Evolutionary conservation across 108 stramenopile genomes (phyloP).

Genomic region (Aurantiochytrium sp.): DNA sequence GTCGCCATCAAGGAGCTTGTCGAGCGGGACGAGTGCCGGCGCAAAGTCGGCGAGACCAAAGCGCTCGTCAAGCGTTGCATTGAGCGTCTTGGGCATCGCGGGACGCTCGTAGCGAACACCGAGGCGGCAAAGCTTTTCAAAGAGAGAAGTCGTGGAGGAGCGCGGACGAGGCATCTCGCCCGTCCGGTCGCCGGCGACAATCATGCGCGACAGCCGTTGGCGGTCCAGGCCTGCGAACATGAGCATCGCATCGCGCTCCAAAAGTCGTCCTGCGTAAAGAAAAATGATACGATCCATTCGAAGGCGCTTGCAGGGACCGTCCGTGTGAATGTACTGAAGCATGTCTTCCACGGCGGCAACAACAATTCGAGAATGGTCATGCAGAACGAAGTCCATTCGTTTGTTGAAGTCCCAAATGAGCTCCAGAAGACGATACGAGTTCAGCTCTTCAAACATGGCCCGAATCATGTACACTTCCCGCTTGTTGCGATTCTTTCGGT

Average conservation of each 20-base stretch:
- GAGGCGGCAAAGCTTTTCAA: not conserved
- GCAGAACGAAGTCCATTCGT: conserved; percentile 84
- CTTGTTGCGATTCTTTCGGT: not conserved
- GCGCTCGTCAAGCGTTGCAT: not conserved
- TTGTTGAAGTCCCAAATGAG: conserved; percentile 79
- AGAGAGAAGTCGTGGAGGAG: not conserved
- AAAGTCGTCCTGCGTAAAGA: not conserved
- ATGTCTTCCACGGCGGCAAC: conserved; percentile 23
- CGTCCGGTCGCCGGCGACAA: not conserved
- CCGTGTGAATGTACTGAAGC: not conserved
- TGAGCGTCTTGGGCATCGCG: not conserved
- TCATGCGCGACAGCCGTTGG: not conserved
- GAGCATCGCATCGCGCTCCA: not conserved
- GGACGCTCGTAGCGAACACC: not conserved
- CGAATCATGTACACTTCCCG: conserved; percentile 31
- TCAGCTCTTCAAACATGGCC: conserved; percentile 74
- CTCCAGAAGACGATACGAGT: conserved; percentile 87
- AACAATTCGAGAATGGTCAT: conserved; percentile 87
- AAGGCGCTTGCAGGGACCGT: not conserved
- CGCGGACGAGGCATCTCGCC: not conserved
- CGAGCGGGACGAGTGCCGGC: not conserved
- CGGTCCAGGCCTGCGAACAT: not conserved
- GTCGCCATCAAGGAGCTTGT: not conserved
- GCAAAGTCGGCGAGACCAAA: not conserved
- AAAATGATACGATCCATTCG: not conserved